Conservation (phyloP, 371 early-diverging fungal genomes). For the Zopfochytrium polystomum region DNA sequence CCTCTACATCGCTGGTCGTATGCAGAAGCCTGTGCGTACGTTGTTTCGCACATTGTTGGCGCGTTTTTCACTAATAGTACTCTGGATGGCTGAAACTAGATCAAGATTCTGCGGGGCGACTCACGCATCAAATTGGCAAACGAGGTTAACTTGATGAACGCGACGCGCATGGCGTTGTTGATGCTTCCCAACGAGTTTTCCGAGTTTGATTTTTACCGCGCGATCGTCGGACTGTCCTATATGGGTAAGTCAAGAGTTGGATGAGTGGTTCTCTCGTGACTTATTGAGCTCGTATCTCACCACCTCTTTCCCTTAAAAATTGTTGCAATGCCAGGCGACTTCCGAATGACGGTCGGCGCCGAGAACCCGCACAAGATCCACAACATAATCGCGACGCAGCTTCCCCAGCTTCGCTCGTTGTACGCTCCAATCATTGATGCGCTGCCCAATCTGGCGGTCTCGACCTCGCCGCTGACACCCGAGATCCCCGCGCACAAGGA, state of each 20-base stretch:
- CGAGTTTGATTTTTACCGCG: constrained; percentile 73
- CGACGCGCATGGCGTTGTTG: constrained; percentile 80
- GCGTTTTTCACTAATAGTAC: not conserved
- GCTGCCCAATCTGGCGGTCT: constrained; percentile 72
- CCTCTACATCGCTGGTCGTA: constrained; percentile 90
- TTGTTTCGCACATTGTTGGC: not conserved
- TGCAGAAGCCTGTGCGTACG: constrained; percentile 88
- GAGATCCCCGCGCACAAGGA: constrained; percentile 10
- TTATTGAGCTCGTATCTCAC: too few species aligned
- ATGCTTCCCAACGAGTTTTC: constrained; percentile 80
- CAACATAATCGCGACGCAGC: constrained; percentile 86
- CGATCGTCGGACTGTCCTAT: constrained; percentile 88
- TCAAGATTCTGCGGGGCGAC: constrained; percentile 82
- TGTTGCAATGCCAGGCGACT: too few species aligned
- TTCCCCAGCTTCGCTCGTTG: constrained; percentile 70
- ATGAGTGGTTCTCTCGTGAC: too few species aligned
- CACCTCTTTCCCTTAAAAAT: not conserved
- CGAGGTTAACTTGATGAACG: constrained; percentile 82
- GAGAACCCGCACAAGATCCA: constrained; percentile 93
- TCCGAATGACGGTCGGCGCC: constrained; percentile 85
- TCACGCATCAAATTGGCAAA: constrained; percentile 80
- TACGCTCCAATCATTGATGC: constrained; percentile 79
- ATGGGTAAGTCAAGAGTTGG: constrained; percentile 35
- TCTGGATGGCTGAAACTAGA: constrained; percentile 33
- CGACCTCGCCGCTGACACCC: constrained; percentile 56